phyloP scores from a whole-genome alignment of 768 basidiomycete species.

The Baorangia bicolor region DNA sequence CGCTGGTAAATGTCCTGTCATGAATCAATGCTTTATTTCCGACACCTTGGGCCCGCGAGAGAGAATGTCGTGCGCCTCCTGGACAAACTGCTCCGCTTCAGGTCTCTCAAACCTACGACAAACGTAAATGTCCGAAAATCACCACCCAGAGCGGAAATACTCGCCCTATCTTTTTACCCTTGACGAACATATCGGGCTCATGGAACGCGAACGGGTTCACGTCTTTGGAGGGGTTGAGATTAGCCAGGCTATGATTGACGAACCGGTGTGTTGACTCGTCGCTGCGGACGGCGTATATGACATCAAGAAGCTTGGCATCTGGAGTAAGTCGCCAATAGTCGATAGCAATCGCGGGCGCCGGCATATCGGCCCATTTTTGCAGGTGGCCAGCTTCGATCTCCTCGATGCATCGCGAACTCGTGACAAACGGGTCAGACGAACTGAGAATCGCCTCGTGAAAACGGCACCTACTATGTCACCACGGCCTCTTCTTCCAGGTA shows the following conservation, averaged over 20 bases:
- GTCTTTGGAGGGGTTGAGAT: constrained; percentile 72
- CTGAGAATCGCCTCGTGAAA: constrained; percentile 19
- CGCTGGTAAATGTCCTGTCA: constrained; percentile 2
- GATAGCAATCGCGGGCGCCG: constrained; percentile 87
- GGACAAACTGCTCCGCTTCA: constrained; percentile 65
- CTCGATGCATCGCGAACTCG: constrained; percentile 74
- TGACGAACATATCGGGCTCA: constrained; percentile 84
- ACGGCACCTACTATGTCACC: constrained; percentile 70
- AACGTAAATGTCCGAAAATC: constrained; percentile 19
- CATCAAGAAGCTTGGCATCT: constrained; percentile 79
- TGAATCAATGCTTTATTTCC: constrained; percentile 30
- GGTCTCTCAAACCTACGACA: constrained; percentile 59
- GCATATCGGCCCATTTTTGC: constrained; percentile 74
- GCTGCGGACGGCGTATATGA: constrained; percentile 88
- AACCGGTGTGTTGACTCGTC: constrained; percentile 94
- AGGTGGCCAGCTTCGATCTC: constrained; percentile 81
- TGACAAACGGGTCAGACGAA: constrained; percentile 12
- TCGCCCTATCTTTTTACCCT: constrained; percentile 75
- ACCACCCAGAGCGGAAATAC: constrained; percentile 26
- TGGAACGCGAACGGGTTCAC: constrained; percentile 88
- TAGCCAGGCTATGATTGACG: constrained; percentile 94
- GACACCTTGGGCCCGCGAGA: constrained; percentile 26
- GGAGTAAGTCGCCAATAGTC: constrained; percentile 88
- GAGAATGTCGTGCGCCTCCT: constrained; percentile 58
- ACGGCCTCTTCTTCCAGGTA: constrained; percentile 96